Evolutionary conservation across 306 rosid species (phyloP), one percentile per base, ranked within the genome.

Genomic region (Quercus glauca): DNA sequence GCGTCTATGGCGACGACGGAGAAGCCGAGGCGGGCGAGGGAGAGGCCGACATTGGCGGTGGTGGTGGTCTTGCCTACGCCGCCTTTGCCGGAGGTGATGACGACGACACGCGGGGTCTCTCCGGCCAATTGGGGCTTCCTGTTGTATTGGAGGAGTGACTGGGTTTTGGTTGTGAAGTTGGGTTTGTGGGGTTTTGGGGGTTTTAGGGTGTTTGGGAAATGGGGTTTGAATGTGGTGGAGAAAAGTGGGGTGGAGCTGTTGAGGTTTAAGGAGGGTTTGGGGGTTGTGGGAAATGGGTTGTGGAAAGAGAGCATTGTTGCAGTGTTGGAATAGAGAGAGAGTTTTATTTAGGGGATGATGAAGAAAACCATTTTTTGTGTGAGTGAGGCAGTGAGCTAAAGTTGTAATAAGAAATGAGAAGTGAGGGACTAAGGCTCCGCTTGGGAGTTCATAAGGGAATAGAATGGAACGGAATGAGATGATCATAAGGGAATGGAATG

Each of bases 1-100:
- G 97, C 94, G 80, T 96, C 99, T 33, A 96, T 90, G 77, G 99
- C 98, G 45, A 96, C 99, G 1, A 96, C 99, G 4, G 99, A 93
- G 80, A 96, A 96, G 75, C 92, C 99, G 6, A 93, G 83, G 4
- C 98, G 97, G 55, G 99, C 98, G 9, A 96, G 90, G 23, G 99
- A 96, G 79, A 96, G 97, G 63, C 97, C 99, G 33, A 93, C 88
- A 71, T 96, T 96, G 61, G 99, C 98, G 11, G 98, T 90, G 75
- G 99, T 93, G 45, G 98, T 95, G 63, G 99, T 93, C 70, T 95
- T 95, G 4, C 97, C 98, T 1, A 95, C 99, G 71, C 99, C 97
- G 19, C 98, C 99, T 63, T 95, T 93, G 0, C 98, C 98, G 53
- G 99, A 95, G 71, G 97, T 95, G 57, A 96, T 90, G 69, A 96